A percentile compares a stretch with the other conserved stretches of the same genome.
These are phyloP conservation scores for Phanerochaete sordida DNA, from an alignment of 768 basidiomycete species.

Conservation along the genomic window DNA sequence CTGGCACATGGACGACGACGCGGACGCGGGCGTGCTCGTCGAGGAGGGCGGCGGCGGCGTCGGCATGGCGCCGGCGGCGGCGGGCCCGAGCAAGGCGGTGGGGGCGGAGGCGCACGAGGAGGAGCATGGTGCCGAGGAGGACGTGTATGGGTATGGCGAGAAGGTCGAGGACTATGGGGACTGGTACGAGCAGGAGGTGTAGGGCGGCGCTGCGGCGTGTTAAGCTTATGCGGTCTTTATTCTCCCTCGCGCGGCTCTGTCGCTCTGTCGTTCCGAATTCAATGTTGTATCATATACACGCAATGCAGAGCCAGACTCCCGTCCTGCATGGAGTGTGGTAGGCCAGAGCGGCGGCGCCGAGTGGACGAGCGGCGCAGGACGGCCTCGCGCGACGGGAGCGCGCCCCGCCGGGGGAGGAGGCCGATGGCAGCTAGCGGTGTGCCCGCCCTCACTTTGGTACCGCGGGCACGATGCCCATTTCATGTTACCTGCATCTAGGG, in stretches of 20 bases:
- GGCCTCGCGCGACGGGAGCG: no score
- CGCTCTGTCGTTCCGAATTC: no score
- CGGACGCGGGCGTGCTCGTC: slow-evolving; percentile 31
- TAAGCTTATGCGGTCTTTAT: slow-evolving; percentile 1
- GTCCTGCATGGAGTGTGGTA: no score
- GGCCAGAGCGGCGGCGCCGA: no score
- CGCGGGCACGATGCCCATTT: no score
- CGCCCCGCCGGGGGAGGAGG: no score
- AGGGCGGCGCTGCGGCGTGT: background rate
- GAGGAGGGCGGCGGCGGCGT: slow-evolving; percentile 36
- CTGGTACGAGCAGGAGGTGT: slow-evolving; percentile 74
- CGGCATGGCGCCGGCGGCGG: slow-evolving; percentile 13
- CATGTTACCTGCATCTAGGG: no score
- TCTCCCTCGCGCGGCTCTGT: background rate
- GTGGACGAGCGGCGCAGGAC: no score
- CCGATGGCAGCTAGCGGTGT: no score
- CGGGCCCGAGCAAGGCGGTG: slow-evolving; percentile 10
- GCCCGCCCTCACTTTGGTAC: no score
- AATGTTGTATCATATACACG: no score
- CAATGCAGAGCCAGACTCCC: no score
- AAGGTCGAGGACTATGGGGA: slow-evolving; percentile 39
- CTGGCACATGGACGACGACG: slow-evolving; percentile 50
- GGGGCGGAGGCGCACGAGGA: slow-evolving; percentile 18
- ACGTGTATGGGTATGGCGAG: slow-evolving; percentile 31
- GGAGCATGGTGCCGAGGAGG: slow-evolving; percentile 17